phyloP scores from a whole-genome alignment of 2,329 filamentous ascomycete genomes.

The Trichoderma harzianum region DNA sequence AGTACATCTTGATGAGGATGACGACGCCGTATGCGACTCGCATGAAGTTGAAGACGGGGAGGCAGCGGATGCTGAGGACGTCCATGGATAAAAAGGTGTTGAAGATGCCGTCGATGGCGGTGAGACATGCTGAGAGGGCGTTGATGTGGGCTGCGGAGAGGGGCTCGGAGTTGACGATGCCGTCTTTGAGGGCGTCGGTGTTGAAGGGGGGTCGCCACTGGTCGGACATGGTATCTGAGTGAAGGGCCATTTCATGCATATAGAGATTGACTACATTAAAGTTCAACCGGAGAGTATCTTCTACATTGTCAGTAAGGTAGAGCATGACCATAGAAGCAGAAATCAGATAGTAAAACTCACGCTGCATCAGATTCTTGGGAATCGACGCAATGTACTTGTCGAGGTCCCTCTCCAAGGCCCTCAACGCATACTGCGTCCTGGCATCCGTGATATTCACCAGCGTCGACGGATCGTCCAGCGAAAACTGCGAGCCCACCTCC shows the following conservation, averaged over 20 bases:
- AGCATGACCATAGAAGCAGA: too few relatives aligned
- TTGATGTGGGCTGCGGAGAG: conserved; percentile 56
- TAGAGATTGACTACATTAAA: conserved; percentile 67
- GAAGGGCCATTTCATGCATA: conserved; percentile 72
- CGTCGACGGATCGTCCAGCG: conserved; percentile 60
- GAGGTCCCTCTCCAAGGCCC: conserved; percentile 62
- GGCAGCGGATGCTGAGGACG: conserved; percentile 53
- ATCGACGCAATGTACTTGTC: conserved; percentile 57
- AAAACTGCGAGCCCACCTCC: conserved; percentile 64
- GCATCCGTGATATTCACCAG: conserved; percentile 56
- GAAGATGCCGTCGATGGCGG: conserved; percentile 64
- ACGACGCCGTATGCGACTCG: conserved; percentile 69
- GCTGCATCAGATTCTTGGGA: conserved; percentile 48
- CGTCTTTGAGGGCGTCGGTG: conserved; percentile 43
- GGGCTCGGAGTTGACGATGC: conserved; percentile 40
- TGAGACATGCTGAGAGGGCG: conserved; percentile 63
- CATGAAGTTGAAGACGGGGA: conserved; percentile 70
- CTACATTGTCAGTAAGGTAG: not conserved
- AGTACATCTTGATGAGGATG: conserved; percentile 71
- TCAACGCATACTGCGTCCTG: conserved; percentile 62
- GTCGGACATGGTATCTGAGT: conserved; percentile 58
- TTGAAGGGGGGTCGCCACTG: conserved; percentile 48
- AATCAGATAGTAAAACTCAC: conserved; percentile 38
- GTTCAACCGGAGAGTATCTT: conserved; percentile 60
- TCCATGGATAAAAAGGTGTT: conserved; percentile 63